These are phyloP conservation scores for Glycyrrhiza uralensis DNA, from an alignment of 306 rosid species.

Conservation along the genomic window DNA sequence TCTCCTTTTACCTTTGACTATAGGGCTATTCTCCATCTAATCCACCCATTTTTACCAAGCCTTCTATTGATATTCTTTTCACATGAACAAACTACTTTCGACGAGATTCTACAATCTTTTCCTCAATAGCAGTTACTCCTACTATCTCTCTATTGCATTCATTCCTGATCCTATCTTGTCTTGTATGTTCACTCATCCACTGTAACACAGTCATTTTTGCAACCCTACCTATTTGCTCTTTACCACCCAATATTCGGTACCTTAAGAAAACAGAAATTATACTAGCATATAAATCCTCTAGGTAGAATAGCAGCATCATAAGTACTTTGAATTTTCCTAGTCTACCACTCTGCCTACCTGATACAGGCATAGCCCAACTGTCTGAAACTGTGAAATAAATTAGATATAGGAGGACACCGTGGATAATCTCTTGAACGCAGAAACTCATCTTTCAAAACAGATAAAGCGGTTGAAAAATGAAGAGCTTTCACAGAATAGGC, in stretches of 20 bases:
- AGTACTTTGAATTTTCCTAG: constrained; percentile 14
- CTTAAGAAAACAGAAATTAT: background rate
- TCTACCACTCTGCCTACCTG: constrained; percentile 62
- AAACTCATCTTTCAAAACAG: constrained; percentile 87
- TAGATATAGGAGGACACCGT: constrained; percentile 95
- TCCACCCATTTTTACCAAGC: too few species aligned
- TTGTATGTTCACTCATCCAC: background rate
- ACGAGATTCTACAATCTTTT: too few species aligned
- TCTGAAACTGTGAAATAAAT: constrained; percentile 82
- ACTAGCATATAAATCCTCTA: background rate
- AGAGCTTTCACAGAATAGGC: constrained; percentile 91
- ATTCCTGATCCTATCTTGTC: background rate
- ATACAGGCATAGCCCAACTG: constrained; percentile 91
- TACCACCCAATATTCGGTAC: background rate
- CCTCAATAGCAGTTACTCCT: too few species aligned
- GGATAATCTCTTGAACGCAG: constrained; percentile 98
- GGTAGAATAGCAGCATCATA: constrained; percentile 12
- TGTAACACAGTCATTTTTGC: background rate
- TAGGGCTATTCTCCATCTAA: too few species aligned
- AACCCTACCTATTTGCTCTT: background rate
- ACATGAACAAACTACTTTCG: too few species aligned
- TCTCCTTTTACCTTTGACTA: background rate
- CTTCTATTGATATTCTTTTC: too few species aligned
- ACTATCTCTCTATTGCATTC: background rate
- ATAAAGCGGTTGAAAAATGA: constrained; percentile 76